phyloP scores from a whole-genome alignment of 306 rosid genomes.

The Quercus variabilis region DNA sequence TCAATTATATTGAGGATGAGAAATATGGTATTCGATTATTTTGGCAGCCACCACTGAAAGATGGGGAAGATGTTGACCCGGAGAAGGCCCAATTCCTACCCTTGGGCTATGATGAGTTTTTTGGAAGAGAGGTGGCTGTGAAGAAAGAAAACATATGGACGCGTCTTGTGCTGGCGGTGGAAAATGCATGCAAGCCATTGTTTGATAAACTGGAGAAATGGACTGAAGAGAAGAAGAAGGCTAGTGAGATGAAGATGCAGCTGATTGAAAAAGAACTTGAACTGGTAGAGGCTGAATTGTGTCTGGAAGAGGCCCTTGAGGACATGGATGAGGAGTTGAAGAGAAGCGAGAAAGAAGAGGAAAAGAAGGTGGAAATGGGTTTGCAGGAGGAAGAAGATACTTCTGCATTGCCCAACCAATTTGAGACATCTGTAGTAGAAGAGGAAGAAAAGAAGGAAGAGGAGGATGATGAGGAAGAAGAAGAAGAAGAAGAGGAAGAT shows the following conservation, averaged over 20 bases:
- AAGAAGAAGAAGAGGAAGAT: constrained; percentile 51
- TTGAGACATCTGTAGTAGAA: constrained; percentile 30
- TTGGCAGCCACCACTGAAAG: constrained; percentile 81
- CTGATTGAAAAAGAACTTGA: constrained; percentile 59
- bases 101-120: constrained; percentile 81
- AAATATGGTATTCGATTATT: constrained; percentile 72
- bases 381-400: constrained; percentile 46
- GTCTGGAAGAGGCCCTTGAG: constrained; percentile 64
- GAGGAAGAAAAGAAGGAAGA: constrained; percentile 38
- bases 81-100: constrained; percentile 70
- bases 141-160: constrained; percentile 28
- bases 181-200: constrained; percentile 48
- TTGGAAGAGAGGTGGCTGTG: constrained; percentile 28
- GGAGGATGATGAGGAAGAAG: constrained; percentile 53
- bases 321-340: constrained; percentile 67
- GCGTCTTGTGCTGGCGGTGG: constrained; percentile 41
- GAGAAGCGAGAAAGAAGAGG: constrained; percentile 67
- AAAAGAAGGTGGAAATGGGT: constrained; percentile 54
- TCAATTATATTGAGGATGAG: constrained; percentile 80
- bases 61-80: constrained; percentile 65
- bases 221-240: constrained; percentile 63
- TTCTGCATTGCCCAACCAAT: constrained; percentile 37
- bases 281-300: constrained; percentile 66
- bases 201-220: constrained; percentile 56
- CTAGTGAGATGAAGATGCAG: constrained; percentile 47